Evolutionary conservation across 2,329 filamentous ascomycete genomes (phyloP), one percentile per base, ranked within the genome.

Genomic region (Aschersonia sp.): DNA sequence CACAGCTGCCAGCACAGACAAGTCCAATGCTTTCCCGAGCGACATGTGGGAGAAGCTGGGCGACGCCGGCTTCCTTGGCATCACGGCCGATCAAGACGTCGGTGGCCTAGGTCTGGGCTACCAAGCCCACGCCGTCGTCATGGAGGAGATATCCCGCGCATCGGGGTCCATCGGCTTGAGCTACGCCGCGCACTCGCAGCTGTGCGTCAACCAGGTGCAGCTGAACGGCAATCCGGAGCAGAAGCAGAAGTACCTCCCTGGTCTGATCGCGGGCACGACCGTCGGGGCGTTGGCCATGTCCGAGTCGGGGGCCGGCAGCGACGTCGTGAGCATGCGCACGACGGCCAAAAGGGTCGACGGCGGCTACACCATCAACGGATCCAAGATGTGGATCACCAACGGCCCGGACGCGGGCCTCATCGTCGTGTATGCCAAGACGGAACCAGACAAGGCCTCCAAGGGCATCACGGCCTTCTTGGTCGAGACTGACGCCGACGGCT

Each of bases 381-480:
- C 83, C 51, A 96, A 98, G 74, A 96, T 97, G 91, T 98, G 91
- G 91, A 98, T 98, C 62, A 98, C 91, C 52, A 98, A 98, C 66
- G 87, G 91, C 4, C 91, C 91, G 1, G 89, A 97, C 61, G 92
- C 92, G n/a, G 78, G 95, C 64, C 74, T 84, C 42, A 82, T 97
- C 48, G 80, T 98, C 48, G 89, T 98, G n/a, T 98, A 98, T 64
- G 91, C 91, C 47, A 97, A 97, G 73, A 96, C 91, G 1, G 76
- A 82, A 50, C 89, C 89, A 1, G 76, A 82, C 9, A 81, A 78
- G 51, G 88, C 72, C 1, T 87, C 84, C 53, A 94, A 91, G 68
- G 92, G 92, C 49, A 95, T 98, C 63, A 95, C 91, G 1, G 91
- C 91, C 5, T 96, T 97, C 68, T 75, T 98, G 35, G 85, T 97